Evolutionary conservation across 768 basidiomycete genomes (phyloP), one percentile per base, ranked within the genome.

Genomic region (Termitomyces sp.): DNA sequence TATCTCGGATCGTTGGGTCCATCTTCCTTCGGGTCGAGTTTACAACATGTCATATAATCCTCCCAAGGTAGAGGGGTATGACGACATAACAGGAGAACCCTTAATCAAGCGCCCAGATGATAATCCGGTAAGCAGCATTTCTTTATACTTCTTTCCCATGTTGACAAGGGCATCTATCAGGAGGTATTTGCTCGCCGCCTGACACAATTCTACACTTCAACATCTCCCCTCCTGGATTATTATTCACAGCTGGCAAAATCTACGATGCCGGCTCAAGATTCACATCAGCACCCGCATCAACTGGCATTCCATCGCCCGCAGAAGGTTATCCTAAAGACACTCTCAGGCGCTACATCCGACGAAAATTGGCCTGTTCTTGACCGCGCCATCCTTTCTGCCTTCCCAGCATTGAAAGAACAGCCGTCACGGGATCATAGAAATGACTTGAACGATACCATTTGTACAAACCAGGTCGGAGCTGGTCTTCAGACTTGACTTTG

Each of bases 281-380:
- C 67, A 8, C 64, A 76, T 58, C 77, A 77, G 58, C 80, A 81
- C 58, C 80, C 80, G 16, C 81, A 82, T 63, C 81, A 82, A 58
- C 69, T 82, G 22, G 70, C 77, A 14, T 77, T 81, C 67, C 73
- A 71, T 8, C 67, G 74, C 49, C 69, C 75, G 8, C 74, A 80
- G 16, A 75, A 73, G 51, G 69, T 86, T 18, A 78, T 79, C 53
- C 65, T 90, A 10, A 77, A 80, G 45, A 84, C 85, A 3, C 69
- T 96, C 32, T 75, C 79, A 20, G 92, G 93, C 3, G 72, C 77
- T 56, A 90, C 91, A 8, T 91, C 89, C 3, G 90, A 94, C 65
- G 90, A 94, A 70, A 94, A 95, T 61, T 95, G 92, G 92, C 92
- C 90, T 2, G 75, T 86, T 62, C 78, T 96, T 12, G 91, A 93